Conservation (phyloP, 2,329 filamentous ascomycete species). For the Helotiales sp. region DNA sequence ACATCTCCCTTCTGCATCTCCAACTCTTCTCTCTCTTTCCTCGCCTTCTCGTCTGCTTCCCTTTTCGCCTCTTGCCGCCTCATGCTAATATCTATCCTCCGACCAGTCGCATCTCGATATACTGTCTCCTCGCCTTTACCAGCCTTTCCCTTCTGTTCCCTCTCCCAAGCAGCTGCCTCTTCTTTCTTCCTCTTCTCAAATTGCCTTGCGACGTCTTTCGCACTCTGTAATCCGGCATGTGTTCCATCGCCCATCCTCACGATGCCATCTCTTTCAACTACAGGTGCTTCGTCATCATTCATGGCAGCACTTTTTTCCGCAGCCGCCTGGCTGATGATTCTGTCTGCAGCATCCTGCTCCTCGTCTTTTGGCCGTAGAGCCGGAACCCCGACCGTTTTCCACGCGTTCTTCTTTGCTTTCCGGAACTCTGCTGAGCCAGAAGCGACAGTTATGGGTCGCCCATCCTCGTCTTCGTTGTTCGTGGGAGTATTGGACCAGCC, state of each 20-base stretch:
- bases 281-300: constrained; percentile 50
- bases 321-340: constrained; percentile 72
- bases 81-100: constrained; percentile 92
- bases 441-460: constrained; percentile 48
- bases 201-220: constrained; percentile 72
- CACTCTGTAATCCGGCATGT: constrained; percentile 82
- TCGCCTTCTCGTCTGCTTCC: constrained; percentile 70
- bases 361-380: constrained; percentile 38
- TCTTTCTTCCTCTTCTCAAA: constrained; percentile 65
- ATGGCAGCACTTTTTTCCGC: constrained; percentile 60
- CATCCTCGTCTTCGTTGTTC: constrained; percentile 52
- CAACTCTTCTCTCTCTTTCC: constrained; percentile 63
- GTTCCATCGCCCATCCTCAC: constrained; percentile 86
- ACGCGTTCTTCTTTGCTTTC: constrained; percentile 74
- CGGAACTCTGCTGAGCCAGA: constrained; percentile 62
- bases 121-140: constrained; percentile 73
- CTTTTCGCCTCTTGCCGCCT: constrained; percentile 83
- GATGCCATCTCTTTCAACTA: constrained; percentile 48
- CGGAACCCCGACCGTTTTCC: constrained; percentile 66
- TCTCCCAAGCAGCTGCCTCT: constrained; percentile 55
- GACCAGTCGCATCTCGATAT: constrained; percentile 90
- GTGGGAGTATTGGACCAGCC: constrained; percentile 40
- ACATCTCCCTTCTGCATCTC: constrained; percentile 82
- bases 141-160: constrained; percentile 39
- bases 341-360: constrained; percentile 69